Conservation (phyloP, 2,329 filamentous ascomycete genomes). For the Paecilomyces dactylethromorphus region DNA sequence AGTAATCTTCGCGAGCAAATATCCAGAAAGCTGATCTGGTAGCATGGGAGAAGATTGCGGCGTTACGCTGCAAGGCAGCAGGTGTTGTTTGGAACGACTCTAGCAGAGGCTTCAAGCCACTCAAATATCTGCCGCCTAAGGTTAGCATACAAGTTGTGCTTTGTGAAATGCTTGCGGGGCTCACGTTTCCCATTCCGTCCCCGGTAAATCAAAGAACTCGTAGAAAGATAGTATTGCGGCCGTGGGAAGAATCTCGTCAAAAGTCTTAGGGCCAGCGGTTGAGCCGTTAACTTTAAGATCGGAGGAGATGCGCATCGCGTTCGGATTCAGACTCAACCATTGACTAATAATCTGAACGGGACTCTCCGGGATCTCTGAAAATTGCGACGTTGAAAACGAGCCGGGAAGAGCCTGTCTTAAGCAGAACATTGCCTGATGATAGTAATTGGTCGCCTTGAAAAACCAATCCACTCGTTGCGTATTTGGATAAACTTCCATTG, state of each 20-base stretch:
- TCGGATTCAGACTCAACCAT: constrained; percentile 14
- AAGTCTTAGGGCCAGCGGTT: constrained; percentile 29
- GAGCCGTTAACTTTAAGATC: constrained; percentile 9
- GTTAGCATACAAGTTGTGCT: constrained; percentile 5
- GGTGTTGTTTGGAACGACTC: constrained; percentile 34
- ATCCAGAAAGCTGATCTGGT: constrained; percentile 58
- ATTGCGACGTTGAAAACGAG: constrained; percentile 22
- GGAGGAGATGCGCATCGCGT: constrained; percentile 29
- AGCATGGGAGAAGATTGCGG: constrained; percentile 40
- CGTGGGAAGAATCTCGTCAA: constrained; percentile 55
- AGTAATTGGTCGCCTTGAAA: constrained; percentile 55
- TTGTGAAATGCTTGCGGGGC: constrained; percentile 4
- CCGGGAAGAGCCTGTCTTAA: constrained; percentile 32
- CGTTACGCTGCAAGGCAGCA: constrained; percentile 6
- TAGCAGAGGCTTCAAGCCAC: constrained; percentile 53
- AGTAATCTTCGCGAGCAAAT: constrained; percentile 56
- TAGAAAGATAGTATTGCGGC: constrained; percentile 57
- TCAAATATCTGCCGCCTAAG: constrained; percentile 43
- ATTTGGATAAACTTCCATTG: constrained; percentile 48
- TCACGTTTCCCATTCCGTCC: constrained; percentile 50
- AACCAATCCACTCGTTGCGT: constrained; percentile 48
- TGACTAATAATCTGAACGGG: constrained; percentile 22
- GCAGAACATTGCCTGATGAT: constrained; percentile 51
- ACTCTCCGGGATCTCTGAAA: constrained; percentile 21
- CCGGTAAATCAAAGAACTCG: constrained; percentile 56